These are phyloP conservation scores for Podaxis sp. DNA, from an alignment of 768 basidiomycete species.

Conservation along the genomic window DNA sequence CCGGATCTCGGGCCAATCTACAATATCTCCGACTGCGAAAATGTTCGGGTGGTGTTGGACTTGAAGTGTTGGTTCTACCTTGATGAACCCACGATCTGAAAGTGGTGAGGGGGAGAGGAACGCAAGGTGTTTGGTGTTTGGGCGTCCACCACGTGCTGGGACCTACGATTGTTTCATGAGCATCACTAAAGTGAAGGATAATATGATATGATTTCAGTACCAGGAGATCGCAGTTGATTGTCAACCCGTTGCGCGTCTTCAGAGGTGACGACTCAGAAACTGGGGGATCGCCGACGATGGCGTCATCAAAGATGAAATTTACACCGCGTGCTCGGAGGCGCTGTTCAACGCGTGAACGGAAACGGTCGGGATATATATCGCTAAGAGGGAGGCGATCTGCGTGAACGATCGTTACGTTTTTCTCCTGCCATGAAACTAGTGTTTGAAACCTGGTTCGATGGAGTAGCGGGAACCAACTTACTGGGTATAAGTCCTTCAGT, in stretches of 20 bases:
- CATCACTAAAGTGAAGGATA: not conserved
- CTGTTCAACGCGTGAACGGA: slow-evolving; percentile 39
- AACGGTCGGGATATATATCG: slow-evolving; percentile 42
- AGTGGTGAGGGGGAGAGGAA: slow-evolving; percentile 29
- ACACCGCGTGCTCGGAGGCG: slow-evolving; percentile 38
- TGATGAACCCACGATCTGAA: slow-evolving; percentile 33
- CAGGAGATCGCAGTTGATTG: slow-evolving; percentile 21
- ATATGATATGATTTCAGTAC: slow-evolving; percentile 9
- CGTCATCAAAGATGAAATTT: slow-evolving; percentile 46
- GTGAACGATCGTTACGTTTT: slow-evolving; percentile 55
- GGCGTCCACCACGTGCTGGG: slow-evolving; percentile 30
- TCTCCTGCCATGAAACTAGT: slow-evolving; percentile 20
- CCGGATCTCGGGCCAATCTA: slow-evolving; percentile 52
- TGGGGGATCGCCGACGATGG: slow-evolving; percentile 29
- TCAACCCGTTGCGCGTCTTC: slow-evolving; percentile 24
- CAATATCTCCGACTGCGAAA: slow-evolving; percentile 56
- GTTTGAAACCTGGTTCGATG: not conserved
- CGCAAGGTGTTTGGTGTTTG: slow-evolving; percentile 39
- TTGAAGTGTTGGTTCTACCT: slow-evolving; percentile 47
- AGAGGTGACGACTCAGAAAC: slow-evolving; percentile 11
- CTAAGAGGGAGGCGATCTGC: slow-evolving; percentile 43
- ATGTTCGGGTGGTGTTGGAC: slow-evolving; percentile 40
- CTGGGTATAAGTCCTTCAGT: slow-evolving; percentile 22
- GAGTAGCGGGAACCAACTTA: slow-evolving; percentile 6
- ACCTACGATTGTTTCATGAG: slow-evolving; percentile 17